Evolutionary conservation across 305 asterid genomes (phyloP).

Genomic region (Stenogyne calaminthoides): DNA sequence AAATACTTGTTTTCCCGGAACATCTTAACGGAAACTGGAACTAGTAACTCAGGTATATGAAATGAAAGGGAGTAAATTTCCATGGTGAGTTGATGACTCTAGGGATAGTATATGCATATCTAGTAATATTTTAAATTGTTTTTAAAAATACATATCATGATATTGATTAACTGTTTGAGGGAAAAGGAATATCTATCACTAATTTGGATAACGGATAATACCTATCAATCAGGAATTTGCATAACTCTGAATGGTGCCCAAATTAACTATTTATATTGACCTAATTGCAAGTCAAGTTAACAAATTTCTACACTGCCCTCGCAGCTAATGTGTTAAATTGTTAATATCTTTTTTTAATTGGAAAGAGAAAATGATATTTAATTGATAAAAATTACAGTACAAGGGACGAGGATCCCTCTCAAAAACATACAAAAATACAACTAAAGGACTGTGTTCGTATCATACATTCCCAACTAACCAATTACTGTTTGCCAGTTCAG

Average conservation of each 20-base stretch:
- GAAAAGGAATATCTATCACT: not conserved
- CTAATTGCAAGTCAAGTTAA: not conserved
- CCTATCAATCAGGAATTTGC: not conserved
- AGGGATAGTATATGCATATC: not conserved
- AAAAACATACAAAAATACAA: not conserved
- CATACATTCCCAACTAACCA: not conserved
- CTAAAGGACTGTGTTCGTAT: not conserved
- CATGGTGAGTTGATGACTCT: not conserved
- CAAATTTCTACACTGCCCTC: not conserved
- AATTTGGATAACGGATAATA: not conserved
- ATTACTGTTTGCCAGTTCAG: not conserved
- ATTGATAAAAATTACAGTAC: not conserved
- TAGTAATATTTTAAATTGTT: not conserved
- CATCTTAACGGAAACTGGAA: conserved; percentile 3
- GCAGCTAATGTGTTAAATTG: not conserved
- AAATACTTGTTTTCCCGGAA: not conserved
- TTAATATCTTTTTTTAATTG: not conserved
- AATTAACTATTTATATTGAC: not conserved
- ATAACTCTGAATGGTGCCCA: not conserved
- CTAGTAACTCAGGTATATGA: not conserved
- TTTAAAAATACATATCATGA: not conserved
- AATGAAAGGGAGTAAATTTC: not conserved
- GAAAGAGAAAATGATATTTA: not conserved
- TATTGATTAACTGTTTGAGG: not conserved
- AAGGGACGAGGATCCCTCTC: not conserved